Percentiles rank a stretch among this genome's conserved stretches.
Evolutionary conservation across 768 basidiomycete genomes (phyloP).

Genomic region (Pleurotus tuber-regium): DNA sequence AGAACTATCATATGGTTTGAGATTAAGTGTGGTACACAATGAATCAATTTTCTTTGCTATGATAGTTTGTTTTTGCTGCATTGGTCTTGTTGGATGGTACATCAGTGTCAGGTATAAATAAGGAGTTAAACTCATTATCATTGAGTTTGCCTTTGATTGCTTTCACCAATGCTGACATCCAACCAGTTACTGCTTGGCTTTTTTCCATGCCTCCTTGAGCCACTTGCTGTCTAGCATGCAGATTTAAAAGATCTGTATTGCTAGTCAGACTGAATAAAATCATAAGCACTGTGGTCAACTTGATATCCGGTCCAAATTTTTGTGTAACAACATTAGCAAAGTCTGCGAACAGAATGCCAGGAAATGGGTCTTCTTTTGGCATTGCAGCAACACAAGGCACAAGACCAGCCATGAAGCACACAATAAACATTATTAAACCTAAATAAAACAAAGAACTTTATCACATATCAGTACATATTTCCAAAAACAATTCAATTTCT

Average conservation of each 20-base stretch:
- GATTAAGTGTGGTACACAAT: too few species aligned
- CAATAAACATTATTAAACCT: background rate
- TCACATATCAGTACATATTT: background rate
- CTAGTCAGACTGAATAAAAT: conserved; percentile 1
- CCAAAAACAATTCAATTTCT: background rate
- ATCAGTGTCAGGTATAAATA: too few species aligned
- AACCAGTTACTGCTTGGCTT: background rate
- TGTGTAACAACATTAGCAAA: background rate
- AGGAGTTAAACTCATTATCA: background rate
- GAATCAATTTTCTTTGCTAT: too few species aligned
- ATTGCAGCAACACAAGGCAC: conserved; percentile 1
- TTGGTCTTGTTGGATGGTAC: too few species aligned
- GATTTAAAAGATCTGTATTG: conserved; percentile 6
- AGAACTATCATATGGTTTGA: background rate
- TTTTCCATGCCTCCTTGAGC: too few species aligned
- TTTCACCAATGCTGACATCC: background rate
- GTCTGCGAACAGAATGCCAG: conserved; percentile 3
- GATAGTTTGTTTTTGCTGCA: too few species aligned
- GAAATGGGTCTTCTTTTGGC: background rate
- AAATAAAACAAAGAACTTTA: background rate
- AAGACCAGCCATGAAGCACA: background rate
- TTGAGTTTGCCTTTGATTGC: background rate
- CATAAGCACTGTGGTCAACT: conserved; percentile 7
- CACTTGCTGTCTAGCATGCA: conserved; percentile 1
- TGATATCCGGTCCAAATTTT: background rate